These are phyloP conservation scores for Phytophthora ohioensis DNA, from an alignment of 352 stramenopile genomes.

Conservation along the genomic window DNA sequence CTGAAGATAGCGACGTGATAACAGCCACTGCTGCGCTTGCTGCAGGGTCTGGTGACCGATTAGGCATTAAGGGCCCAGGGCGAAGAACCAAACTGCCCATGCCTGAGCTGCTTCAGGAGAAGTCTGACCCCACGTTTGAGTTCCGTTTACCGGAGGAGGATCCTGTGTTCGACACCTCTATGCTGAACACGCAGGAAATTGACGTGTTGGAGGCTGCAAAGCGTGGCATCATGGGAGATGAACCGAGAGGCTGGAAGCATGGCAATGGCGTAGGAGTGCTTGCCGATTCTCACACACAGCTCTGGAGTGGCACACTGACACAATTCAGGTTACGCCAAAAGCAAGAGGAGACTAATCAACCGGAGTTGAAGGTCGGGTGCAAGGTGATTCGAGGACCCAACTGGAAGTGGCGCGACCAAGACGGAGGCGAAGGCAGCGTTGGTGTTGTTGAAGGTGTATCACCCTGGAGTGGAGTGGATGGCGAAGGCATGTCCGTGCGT, in stretches of 20 bases:
- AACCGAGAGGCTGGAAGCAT: constrained; percentile 65
- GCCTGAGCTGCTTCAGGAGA: constrained; percentile 40
- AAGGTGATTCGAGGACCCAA: constrained; percentile 91
- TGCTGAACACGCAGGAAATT: constrained; percentile 66
- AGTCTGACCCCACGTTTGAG: constrained; percentile 58
- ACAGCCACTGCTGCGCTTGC: constrained; percentile 58
- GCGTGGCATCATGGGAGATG: constrained; percentile 74
- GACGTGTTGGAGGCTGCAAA: constrained; percentile 68
- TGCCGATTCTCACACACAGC: constrained; percentile 66
- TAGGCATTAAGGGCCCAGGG: constrained; percentile 54
- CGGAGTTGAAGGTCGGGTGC: constrained; percentile 80
- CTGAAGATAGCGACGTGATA: constrained; percentile 81
- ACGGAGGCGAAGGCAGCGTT: constrained; percentile 86
- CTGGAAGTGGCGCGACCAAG: constrained; percentile 92
- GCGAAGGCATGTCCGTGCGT: constrained; percentile 89
- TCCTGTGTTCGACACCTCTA: constrained; percentile 62
- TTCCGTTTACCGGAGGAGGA: constrained; percentile 77
- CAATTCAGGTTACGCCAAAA: constrained; percentile 71
- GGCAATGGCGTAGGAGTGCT: constrained; percentile 82
- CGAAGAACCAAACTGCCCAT: constrained; percentile 39
- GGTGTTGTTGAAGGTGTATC: constrained; percentile 87
- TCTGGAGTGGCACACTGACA: constrained; percentile 82
- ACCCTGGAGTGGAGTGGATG: constrained; percentile 89
- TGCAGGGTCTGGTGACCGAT: constrained; percentile 43
- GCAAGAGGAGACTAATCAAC: constrained; percentile 53